Evolutionary conservation across 2,329 filamentous ascomycete species (phyloP), one percentile per base, ranked within the genome.

Genomic region (Achaetomium macrosporum): DNA sequence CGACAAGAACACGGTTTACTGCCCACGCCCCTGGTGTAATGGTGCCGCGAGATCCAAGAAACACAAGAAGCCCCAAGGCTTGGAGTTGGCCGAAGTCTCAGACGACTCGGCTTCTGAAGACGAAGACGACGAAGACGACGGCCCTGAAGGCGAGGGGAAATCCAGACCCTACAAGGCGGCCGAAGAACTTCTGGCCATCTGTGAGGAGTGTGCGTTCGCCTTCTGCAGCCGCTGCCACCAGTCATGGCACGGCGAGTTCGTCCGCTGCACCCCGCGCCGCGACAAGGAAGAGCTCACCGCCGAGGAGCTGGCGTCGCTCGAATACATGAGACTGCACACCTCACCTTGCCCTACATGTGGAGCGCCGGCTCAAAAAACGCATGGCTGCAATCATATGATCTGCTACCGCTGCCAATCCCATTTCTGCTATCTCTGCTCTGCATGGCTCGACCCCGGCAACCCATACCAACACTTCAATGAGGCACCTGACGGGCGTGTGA

Each of bases 301-400:
- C 56, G 91, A 96, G 66, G 91, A 96, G 61, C 84, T 89, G 65
- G 90, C 90, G 0, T 90, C 88, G 2, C 76, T 93, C 58, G 87
- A 93, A 53, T 99, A 95, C 66, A 76, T 99, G 61, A 76, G 81
- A 45, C 71, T 82, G 57, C 84, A 96, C 71, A 95, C 91, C 0
- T 90, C 90, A 11, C 84, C 87, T 1, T 99, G 93, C 65, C 91
- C 93, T 11, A 92, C 90, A 4, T 99, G 93, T 71, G 82, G 77
- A 30, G 85, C 87, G 1, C 89, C 89, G 0, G 86, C 85, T 19
- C 89, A 96, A 67, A 99, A 99, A 75, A 89, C 87, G 1, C 84
- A 88, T 65, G 93, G 93, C 37, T 99, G 93, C 76, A 96, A 96
- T 69, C 91, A 96, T 70, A 97, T 97, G 90, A 88, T 85, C 46